Evolutionary conservation across 768 basidiomycete species (phyloP), one percentile per base, ranked within the genome.

Genomic region (Boletus bicolor): DNA sequence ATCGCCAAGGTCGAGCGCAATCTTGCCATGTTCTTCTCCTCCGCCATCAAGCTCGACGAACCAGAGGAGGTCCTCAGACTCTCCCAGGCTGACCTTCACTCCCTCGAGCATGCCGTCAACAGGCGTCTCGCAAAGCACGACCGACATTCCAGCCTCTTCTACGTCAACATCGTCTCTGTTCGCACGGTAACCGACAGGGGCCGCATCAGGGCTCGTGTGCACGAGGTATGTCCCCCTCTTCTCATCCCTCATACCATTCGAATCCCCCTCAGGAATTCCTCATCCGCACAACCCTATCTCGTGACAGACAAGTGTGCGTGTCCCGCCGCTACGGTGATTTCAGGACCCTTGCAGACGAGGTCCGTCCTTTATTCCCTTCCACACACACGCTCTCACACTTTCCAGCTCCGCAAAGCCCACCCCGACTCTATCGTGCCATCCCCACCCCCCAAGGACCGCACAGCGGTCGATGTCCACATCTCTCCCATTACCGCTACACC

Each of bases 291-390:
- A 80, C 87, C 15, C 80, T 93, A 41, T 81, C 84, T 7, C 78
- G 83, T 14, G 79, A 79, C 58, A 79, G 77, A 3, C 94, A 97
- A 60, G 80, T 93, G 2, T 93, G 84, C 71, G 97, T 98, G 5
- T 90, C 93, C 1, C 81, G 97, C 54, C 80, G 97, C 59, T 94
- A 98, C 68, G 96, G 96, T 7, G 97, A 99, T 70, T 99, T 99
- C 71, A 87, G 79, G 68, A 89, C 93, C 2, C 80, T 99, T 17
- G 85, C 87, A 2, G 81, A 85, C 46, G 93, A 97, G 78, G 94
- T 90, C 60, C 21, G 79, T 68, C 21, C 34, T 8, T 37, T 35
- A 11, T 30, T 10, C 32, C 44, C 24, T 17, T 36, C 28, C 34
- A 49, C 34, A 32, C n/a, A 10, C 51, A n/a, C 47, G 14, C 49